Evolutionary conservation across 345 rosid species (phyloP), one percentile per base, ranked within the genome.

Genomic region (Linum tenue): DNA sequence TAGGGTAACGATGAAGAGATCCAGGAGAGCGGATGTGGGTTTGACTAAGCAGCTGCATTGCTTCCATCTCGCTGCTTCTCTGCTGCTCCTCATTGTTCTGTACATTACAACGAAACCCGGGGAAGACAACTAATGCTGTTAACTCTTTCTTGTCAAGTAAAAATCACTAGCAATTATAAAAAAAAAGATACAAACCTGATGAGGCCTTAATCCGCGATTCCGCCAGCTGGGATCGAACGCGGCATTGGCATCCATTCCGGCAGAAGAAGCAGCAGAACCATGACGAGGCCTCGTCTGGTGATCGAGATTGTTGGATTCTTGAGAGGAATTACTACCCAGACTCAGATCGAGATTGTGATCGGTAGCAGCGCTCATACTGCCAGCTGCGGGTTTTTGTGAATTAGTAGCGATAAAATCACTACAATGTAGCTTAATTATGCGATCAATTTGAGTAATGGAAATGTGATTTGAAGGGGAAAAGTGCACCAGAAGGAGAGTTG

Each of bases 331-430:
- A 68, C 77, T 84, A 40, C 96, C 99, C 62, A 92, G 71, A 74
- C 99, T 85, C 79, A 92, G 77, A 72, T 90, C 95, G 72, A 90
- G 96, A 66, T 82, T 85, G 55, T 88, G 90, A 59, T 79, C 86
- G 56, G 72, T 76, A 64, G 75, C 60, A 71, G 44, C 44, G 31
- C 31, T 1, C 31, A 22, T 41, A 8, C 66, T 77, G 50, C 83
- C 79, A 0, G 31, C 31, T n/a, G n/a, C n/a, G n/a, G 84, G 72
- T 76, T 84, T 22, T 22, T 22, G 31, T 22, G 31, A 60, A 22
- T 66, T 50, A 41, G 9, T 22, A 0, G 31, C 0, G 37, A 7
- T 22, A 53, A 7, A 3, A 36, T 37, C 4, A 39, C 1, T 39
- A 39, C 2, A 67, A 8, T 22, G 31, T 22, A 15, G 37, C 16